phyloP scores from a whole-genome alignment of 139 green algal genomes.

The Pedinophyceae sp. region DNA sequence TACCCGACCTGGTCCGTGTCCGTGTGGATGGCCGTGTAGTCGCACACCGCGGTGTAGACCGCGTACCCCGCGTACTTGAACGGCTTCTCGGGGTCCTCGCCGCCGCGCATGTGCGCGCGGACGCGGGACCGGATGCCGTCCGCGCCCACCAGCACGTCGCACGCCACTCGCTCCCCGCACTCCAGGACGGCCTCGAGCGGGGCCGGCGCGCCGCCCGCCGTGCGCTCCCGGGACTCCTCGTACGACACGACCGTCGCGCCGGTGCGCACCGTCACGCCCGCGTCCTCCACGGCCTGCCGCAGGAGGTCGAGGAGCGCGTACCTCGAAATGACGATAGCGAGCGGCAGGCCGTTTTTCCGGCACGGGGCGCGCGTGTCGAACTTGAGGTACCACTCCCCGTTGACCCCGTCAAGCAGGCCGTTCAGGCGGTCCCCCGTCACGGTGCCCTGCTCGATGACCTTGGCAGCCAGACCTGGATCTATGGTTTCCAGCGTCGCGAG shows the following conservation, averaged over 20 bases:
- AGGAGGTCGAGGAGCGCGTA: constrained; percentile 7
- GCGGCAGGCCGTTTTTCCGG: constrained; percentile 16
- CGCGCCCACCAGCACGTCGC: neutral
- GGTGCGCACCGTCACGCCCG: neutral
- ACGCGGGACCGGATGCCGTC: constrained; percentile 6
- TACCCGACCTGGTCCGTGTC: constrained; percentile 17
- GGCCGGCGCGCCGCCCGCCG: no score
- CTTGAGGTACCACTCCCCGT: constrained; percentile 28
- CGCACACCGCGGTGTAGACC: constrained; percentile 26
- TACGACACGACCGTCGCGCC: neutral
- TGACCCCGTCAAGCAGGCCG: constrained; percentile 33
- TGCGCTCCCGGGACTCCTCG: neutral
- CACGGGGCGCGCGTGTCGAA: constrained; percentile 21
- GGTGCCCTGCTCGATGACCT: constrained; percentile 19
- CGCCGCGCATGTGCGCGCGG: neutral
- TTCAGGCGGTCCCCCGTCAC: constrained; percentile 42
- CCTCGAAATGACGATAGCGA: constrained; percentile 19
- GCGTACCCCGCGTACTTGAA: constrained; percentile 28
- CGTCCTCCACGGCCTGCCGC: neutral
- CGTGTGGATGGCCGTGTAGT: constrained; percentile 11
- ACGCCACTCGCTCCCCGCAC: no score
- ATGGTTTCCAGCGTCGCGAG: constrained; percentile 32
- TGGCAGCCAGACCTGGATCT: constrained; percentile 16
- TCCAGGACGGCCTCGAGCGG: neutral
- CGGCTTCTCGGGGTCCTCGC: constrained; percentile 2